Evolutionary conservation across 148 eudicot genomes (phyloP).

Genomic region (Gaultheria prostrata): DNA sequence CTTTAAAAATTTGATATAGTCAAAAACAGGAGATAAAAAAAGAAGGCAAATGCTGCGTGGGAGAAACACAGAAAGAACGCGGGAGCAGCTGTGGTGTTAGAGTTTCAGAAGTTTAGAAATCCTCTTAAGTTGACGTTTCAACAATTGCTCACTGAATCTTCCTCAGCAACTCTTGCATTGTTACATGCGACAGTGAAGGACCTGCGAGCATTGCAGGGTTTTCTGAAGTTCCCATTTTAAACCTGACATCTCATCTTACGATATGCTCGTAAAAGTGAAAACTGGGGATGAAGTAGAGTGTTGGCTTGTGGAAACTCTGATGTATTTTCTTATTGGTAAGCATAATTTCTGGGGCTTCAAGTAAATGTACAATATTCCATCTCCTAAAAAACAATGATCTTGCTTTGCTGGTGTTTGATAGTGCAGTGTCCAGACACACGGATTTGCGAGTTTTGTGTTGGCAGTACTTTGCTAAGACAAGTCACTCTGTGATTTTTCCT

Average conservation of each 20-base stretch:
- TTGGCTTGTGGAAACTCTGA: neutral
- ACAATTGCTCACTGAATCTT: neutral
- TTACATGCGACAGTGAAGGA: neutral
- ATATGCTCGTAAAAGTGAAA: neutral
- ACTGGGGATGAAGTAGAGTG: neutral
- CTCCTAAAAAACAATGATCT: neutral
- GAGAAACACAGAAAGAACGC: neutral
- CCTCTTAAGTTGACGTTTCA: neutral
- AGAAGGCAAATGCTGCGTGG: neutral
- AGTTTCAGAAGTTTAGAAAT: neutral
- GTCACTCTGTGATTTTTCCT: neutral
- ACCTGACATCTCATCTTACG: neutral
- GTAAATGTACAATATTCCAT: neutral
- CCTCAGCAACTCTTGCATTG: neutral
- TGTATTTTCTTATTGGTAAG: neutral
- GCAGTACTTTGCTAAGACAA: neutral
- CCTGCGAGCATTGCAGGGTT: neutral
- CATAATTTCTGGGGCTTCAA: neutral
- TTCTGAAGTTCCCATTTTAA: neutral
- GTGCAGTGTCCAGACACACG: neutral
- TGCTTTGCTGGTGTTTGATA: neutral
- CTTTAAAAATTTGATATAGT: neutral
- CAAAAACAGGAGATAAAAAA: neutral
- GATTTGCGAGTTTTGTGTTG: neutral
- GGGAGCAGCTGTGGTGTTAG: neutral